Base-by-base conservation (phyloP, 768 basidiomycete species). In the Megacollybia marginata region DNA sequence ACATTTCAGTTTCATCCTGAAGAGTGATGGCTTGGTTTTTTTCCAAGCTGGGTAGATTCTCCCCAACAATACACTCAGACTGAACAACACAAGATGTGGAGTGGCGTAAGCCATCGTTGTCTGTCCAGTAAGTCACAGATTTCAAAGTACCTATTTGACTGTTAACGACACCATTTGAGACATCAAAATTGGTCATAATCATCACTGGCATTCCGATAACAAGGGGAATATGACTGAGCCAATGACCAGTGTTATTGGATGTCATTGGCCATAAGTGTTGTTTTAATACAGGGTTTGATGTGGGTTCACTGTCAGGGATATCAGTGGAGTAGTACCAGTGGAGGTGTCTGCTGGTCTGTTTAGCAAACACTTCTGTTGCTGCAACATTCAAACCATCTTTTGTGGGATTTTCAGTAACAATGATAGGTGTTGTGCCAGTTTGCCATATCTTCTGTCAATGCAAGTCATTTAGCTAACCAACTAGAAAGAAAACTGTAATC, bases 121-220 rank as follows among this genome's bases (percentile, higher is more conserved):
- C 59, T 0, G 36, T 19, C 0, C 13, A 13, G 44, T 65, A 70
- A 1, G 61, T 13, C 1, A 71, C 60, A 4, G 43, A 40, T n/a
- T 50, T 53, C 0, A 69, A 13, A 2, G 31, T 60, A 0, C 69
- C 69, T 1, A 42, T 47, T 12, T 54, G 54, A 0, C 71, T 71
- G 55, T 72, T 73, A 0, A 71, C 65, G 31, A 72, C 49, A 0
- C 71, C 70, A 5, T 57, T 55, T n/a, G 59, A 48, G 0, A 73
- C 62, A 44, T 72, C 70, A 50, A 60, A 70, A 45, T 72, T 74
- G 15, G 66, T 59, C 0, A 57, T 48, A 0, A 74, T 50, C 45
- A 72, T 59, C 0, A 73, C 65, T 0, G 68, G 69, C 69, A 73
- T 72, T 0, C 70, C 71, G 3, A 65, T 57, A 0, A 62, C 65